Base-by-base conservation (phyloP, 2,329 filamentous ascomycete genomes). In the Beauveria sp. region DNA sequence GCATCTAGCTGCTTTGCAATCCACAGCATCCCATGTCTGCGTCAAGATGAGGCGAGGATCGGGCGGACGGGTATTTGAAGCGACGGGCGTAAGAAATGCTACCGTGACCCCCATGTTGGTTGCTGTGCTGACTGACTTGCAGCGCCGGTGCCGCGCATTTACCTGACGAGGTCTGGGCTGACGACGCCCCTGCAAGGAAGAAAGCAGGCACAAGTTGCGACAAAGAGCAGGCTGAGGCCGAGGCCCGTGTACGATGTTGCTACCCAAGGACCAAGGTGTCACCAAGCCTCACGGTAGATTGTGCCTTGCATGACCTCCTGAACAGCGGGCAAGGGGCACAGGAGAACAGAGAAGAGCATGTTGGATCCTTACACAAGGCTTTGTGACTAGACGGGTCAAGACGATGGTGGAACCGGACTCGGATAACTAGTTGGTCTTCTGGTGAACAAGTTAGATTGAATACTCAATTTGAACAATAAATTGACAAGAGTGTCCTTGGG, bases 121-220 rank as follows among this genome's bases (percentile, higher is more conserved):
- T 60, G 57, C 49, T 43, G 26, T 52, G 57, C 57, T 60, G 56
- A 51, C 24, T 45, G 28, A 34, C 52, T 55, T 43, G 20, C 48
- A 26, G 38, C 40, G 38, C 38, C 24, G 12, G 22, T 48, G 48
- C 48, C 49, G n/a, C 52, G 57, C 48, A 51, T 52, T 20, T 31
- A 43, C 31, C 48, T 22, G 26, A 45, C 48, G 9, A 56, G 24
- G 40, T 46, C 38, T 24, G 24, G 26, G 38, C 52, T 45, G 40
- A 45, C 14, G 38, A n/a, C 7, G 42, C 40, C 18, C 40, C 40
- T n/a, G 53, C 18, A 31, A 20, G 22, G 10, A 40, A 22, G 31
- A 28, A 38, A 46, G 54, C 28, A 56, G 54, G 43, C 43, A 38
- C 43, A 40, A 38, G 22, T 31, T 26, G 28, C 14, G 16, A 49